These are phyloP conservation scores for Podosphaera xanthii DNA, from an alignment of 2,329 filamentous ascomycete genomes.

Conservation along the genomic window DNA sequence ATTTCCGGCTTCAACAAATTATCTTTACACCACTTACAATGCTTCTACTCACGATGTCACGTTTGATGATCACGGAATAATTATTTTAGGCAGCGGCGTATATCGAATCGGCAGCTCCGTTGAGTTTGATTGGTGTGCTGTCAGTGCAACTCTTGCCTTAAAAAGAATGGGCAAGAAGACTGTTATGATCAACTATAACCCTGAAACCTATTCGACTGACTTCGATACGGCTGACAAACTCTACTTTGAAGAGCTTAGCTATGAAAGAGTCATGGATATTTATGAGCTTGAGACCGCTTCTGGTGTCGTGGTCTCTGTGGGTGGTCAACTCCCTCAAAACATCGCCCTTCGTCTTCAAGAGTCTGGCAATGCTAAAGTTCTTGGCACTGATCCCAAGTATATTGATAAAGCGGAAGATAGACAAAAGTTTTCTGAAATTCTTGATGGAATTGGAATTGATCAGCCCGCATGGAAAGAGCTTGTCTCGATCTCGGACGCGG, in stretches of 20 bases:
- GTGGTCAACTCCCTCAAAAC: constrained; percentile 91
- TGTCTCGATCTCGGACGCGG: constrained; percentile 70
- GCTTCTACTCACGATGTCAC: constrained; percentile 79
- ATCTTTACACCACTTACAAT: constrained; percentile 95
- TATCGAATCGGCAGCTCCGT: constrained; percentile 96
- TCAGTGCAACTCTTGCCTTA: constrained; percentile 68
- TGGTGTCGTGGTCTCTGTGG: constrained; percentile 85
- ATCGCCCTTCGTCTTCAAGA: constrained; percentile 89
- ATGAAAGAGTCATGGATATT: constrained; percentile 89
- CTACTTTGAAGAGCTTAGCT: constrained; percentile 92
- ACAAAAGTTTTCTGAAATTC: constrained; percentile 93
- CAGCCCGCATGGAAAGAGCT: constrained; percentile 97
- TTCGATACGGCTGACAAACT: constrained; percentile 75
- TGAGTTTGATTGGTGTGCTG: constrained; percentile 97
- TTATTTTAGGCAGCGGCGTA: constrained; percentile 83
- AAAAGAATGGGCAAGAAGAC: constrained; percentile 85
- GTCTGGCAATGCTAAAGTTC: constrained; percentile 65
- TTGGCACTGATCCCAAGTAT: constrained; percentile 79
- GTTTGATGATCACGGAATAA: constrained; percentile 75
- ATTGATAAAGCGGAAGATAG: constrained; percentile 97
- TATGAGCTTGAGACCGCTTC: constrained; percentile 74
- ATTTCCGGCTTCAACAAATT: constrained; percentile 87
- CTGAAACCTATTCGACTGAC: constrained; percentile 59
- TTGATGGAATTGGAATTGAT: constrained; percentile 90
- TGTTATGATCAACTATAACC: constrained; percentile 61